Evolutionary conservation across 345 rosid genomes (phyloP), one percentile per base, ranked within the genome.

Genomic region (Salix caprea): DNA sequence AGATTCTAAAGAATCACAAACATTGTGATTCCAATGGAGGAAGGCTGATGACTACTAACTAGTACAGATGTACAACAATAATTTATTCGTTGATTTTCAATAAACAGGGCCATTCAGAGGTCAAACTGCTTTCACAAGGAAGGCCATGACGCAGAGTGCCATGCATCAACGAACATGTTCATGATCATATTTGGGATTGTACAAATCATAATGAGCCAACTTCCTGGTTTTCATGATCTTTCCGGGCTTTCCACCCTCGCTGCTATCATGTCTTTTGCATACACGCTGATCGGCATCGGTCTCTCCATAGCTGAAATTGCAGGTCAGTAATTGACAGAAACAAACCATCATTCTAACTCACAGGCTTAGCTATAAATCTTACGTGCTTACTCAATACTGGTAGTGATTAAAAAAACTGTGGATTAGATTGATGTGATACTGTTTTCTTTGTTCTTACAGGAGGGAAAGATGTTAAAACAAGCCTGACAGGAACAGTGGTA

Each of bases 401-500:
- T 14, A 46, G 50, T 46, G 50, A 46, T 46, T 12, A 3, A 46
- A 44, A 46, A 46, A 46, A 67, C 23, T 36, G 2, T 37, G 48
- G 40, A 67, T 67, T 37, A 16, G 37, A 37, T 34, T 36, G 11
- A 18, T 21, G 9, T 13, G 15, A 30, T n/a, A 21, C 2, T 70
- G 3, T 70, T 28, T 48, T 23, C 26, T 21, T 52, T 52, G 8
- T 30, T 46, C 1, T 48, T 15, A 46, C 28, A 74, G 77, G 70
- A 30, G 81, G 79, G 70, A 70, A 73, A 1, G 79, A 77, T 44
- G 85, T 74, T 48, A 84, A 74, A 58, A 84, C 87, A 66, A 87
- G 88, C 73, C 66, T 88, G 42, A 82, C 87, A 24, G 90, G 91
- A 30, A 69, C 61, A 15, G 42, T 21, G 1, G 80, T 82, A 65